These are phyloP conservation scores for Colletotrichum caudatum DNA, from an alignment of 2,329 filamentous ascomycete genomes.

Conservation along the genomic window DNA sequence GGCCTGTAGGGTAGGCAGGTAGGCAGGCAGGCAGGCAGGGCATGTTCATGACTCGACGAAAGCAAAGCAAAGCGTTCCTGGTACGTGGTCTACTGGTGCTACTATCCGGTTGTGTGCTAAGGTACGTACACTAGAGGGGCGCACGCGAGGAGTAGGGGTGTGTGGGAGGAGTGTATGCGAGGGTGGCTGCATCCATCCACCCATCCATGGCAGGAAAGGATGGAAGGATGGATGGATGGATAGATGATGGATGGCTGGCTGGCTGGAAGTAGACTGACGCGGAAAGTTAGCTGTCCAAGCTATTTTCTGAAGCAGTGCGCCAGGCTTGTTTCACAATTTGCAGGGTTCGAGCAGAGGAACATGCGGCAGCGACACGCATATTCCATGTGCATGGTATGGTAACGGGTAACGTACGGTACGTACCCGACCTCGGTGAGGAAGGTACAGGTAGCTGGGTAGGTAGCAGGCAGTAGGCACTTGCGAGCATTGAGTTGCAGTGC, in stretches of 20 bases:
- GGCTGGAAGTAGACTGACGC: constrained; percentile 49
- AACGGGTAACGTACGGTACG: constrained; percentile 15
- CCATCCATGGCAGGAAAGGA: constrained; percentile 4
- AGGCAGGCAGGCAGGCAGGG: background rate
- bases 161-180: constrained; percentile 43
- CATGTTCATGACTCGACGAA: constrained; percentile 19
- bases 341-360: constrained; percentile 43
- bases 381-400: constrained; percentile 7
- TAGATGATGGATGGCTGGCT: background rate
- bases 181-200: constrained; percentile 41
- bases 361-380: constrained; percentile 37
- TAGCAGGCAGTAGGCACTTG: too few species aligned
- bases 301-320: constrained; percentile 62
- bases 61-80: constrained; percentile 28
- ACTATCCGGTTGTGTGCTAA: too few species aligned
- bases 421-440: too few species aligned
- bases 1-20: background rate
- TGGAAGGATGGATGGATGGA: too few species aligned
- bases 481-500: background rate
- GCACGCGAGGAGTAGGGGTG: constrained; percentile 45
- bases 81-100: too few species aligned
- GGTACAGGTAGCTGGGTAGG: too few species aligned
- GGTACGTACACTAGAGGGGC: background rate
- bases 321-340: constrained; percentile 64
- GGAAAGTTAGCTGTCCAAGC: constrained; percentile 50